phyloP scores from a whole-genome alignment of 2,329 filamentous ascomycete species.

The Pseudogymnoascus verrucosus region DNA sequence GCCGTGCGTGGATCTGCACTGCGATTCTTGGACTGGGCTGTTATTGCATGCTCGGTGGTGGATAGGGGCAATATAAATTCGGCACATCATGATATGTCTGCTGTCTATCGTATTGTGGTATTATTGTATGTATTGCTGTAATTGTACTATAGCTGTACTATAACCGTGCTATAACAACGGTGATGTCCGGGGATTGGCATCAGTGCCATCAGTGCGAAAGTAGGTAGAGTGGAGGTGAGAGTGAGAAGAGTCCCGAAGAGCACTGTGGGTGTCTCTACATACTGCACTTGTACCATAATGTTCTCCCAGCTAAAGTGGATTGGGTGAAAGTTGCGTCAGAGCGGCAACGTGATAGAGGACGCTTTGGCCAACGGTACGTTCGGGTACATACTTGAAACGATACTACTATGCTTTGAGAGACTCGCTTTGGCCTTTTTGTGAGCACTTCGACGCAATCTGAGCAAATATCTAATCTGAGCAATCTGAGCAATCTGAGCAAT shows the following conservation, averaged over 20 bases:
- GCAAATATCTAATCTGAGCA: too few relatives aligned
- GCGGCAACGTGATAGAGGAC: not conserved
- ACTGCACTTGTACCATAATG: not conserved
- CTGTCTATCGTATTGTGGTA: not conserved
- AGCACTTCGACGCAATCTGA: not conserved
- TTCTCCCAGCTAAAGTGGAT: not conserved
- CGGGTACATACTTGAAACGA: not conserved
- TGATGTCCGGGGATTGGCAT: not conserved
- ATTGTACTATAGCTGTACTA: too few relatives aligned
- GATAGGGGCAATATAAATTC: not conserved
- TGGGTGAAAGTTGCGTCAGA: not conserved
- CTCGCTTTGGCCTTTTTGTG: not conserved
- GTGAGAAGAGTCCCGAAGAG: too few relatives aligned
- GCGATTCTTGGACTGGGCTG: not conserved
- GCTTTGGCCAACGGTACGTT: not conserved
- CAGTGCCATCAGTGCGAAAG: not conserved
- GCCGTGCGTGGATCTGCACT: not conserved
- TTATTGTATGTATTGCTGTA: too few relatives aligned
- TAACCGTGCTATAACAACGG: not conserved
- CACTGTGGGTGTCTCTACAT: not conserved
- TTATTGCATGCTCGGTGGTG: not conserved
- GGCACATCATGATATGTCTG: not conserved
- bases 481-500: not conserved
- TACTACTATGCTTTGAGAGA: not conserved
- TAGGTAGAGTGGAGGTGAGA: not conserved